phyloP scores from a whole-genome alignment of 140 eudicot genomes.

The Oenanthe javanica region DNA sequence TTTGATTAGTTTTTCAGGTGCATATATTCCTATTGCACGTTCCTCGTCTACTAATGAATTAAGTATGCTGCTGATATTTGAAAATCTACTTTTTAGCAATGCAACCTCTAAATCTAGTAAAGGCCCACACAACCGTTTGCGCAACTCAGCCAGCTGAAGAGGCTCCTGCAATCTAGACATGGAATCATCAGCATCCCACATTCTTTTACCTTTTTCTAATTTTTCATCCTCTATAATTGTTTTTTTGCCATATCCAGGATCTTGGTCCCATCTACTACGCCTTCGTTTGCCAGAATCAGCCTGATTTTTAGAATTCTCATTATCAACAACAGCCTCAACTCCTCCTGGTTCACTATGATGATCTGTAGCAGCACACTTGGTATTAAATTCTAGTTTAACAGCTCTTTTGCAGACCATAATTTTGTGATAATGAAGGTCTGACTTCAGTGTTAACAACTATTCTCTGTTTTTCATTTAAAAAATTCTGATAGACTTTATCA shows the following conservation, averaged over 20 bases:
- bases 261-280: slow-evolving; percentile 21
- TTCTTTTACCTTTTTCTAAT: slow-evolving; percentile 19
- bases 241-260: background rate
- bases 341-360: background rate
- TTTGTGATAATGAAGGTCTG: background rate
- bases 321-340: background rate
- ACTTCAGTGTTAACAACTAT: background rate
- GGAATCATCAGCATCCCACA: slow-evolving; percentile 22
- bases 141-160: too few species aligned
- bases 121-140: too few species aligned
- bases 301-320: background rate
- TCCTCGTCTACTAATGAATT: slow-evolving; percentile 19
- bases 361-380: background rate
- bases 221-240: background rate
- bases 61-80: slow-evolving; percentile 19
- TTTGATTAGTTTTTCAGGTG: slow-evolving; percentile 20
- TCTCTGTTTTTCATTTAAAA: background rate
- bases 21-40: slow-evolving; percentile 21
- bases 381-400: background rate
- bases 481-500: background rate
- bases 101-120: slow-evolving; percentile 4
- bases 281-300: slow-evolving; percentile 16
- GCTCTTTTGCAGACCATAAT: background rate
- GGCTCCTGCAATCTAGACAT: background rate
- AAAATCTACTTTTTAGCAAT: slow-evolving; percentile 8